These are phyloP conservation scores for Phialocephala subalpina DNA, from an alignment of 2,329 filamentous ascomycete genomes.

Conservation along the genomic window DNA sequence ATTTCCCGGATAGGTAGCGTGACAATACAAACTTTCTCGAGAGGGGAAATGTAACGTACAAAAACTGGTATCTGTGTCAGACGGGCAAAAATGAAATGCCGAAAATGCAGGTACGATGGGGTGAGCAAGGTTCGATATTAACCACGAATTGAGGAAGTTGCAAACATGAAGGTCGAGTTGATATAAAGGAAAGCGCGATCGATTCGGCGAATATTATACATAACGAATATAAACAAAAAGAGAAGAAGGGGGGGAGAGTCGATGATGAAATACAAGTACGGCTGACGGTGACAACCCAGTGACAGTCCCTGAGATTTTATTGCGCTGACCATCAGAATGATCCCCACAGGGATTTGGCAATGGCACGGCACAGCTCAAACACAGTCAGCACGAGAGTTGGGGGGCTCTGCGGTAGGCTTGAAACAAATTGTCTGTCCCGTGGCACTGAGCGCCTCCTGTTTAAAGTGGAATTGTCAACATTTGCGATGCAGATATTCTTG, in stretches of 20 bases:
- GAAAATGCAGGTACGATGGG: neutral
- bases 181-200: neutral
- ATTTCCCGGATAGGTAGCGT: neutral
- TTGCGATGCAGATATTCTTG: neutral
- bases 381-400: neutral
- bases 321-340: neutral
- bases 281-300: neutral
- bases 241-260: neutral
- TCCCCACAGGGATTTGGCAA: neutral
- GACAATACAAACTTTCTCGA: neutral
- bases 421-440: neutral
- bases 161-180: neutral
- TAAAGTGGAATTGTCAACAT: too few species aligned
- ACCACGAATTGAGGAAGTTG: neutral
- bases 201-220: neutral
- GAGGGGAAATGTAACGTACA: neutral
- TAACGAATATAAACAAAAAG: neutral
- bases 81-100: conserved; percentile 7
- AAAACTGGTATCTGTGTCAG: neutral
- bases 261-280: neutral
- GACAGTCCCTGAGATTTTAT: neutral
- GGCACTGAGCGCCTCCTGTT: neutral
- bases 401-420: neutral
- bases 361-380: conserved; percentile 7
- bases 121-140: neutral